Evolutionary conservation across 805 yeast species (phyloP), one percentile per base, ranked within the genome.

Genomic region (Monosporozyma aerobia): DNA sequence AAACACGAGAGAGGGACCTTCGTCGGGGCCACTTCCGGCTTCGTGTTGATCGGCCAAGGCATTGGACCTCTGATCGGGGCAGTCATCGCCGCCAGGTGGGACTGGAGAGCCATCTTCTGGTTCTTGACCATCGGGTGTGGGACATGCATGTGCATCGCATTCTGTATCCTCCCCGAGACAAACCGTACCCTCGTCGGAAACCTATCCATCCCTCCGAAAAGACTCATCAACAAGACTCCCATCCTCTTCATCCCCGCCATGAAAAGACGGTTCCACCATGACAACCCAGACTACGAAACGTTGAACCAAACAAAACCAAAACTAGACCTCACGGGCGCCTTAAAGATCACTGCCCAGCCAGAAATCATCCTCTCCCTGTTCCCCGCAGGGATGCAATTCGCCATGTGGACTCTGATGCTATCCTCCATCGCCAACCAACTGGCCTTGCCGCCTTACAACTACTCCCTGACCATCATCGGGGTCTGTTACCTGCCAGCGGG

Each of bases 71-170:
- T 89, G 35, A 67, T 87, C 19, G 86, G 71, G 53, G 75, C 76
- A 5, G 70, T 65, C 0, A 59, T 71, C 39, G 65, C 71, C 9
- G 76, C 79, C 5, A 65, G 72, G 3, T 71, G 71, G 51, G 73
- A 80, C 30, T 88, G 96, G 96, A 73, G 90, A 58, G 82, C 88
- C 0, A 77, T 83, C n/a, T 85, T 85, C 57, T 80, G 87, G 80
- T 85, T 88, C 56, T 68, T 85, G 50, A 79, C 84, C 0, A 81
- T 85, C 22, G 81, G 85, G 13, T 77, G 83, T 50, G 84, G 83
- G 6, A 57, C 66, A 2, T 71, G 78, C 1, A 56, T 77, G 7
- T 0, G 63, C 0, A 47, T 69, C 2, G 69, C 70, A 4, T 59
- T 70, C 5, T 49, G 73, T 5, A 52, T 75, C 3, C 64, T 88